These are phyloP conservation scores for Daldinia vernicosa DNA, from an alignment of 495 filamentous ascomycete species.

Conservation along the genomic window DNA sequence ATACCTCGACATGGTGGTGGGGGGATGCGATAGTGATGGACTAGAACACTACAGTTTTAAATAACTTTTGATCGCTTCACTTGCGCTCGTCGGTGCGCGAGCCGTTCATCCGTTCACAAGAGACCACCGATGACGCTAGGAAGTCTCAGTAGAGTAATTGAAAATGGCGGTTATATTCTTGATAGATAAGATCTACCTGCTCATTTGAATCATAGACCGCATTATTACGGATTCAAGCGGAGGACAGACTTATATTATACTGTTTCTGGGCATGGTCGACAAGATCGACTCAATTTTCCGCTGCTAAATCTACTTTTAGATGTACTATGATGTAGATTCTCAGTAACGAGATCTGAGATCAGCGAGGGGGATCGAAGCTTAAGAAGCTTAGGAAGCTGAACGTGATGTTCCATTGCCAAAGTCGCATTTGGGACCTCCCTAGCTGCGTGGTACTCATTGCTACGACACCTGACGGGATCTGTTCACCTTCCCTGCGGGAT, in stretches of 20 bases:
- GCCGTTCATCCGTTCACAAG: constrained; percentile 33
- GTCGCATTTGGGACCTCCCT: constrained; percentile 35
- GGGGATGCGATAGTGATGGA: constrained; percentile 12
- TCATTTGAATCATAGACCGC: background rate
- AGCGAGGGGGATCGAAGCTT: constrained; percentile 26
- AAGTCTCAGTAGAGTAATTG: constrained; percentile 27
- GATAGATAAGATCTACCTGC: constrained; percentile 8
- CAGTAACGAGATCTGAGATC: constrained; percentile 32
- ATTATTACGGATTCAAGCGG: constrained; percentile 6
- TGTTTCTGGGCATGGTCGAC: constrained; percentile 29
- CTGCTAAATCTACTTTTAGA: constrained; percentile 18
- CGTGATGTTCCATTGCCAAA: constrained; percentile 20
- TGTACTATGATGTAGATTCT: constrained; percentile 37
- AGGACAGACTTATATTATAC: constrained; percentile 10
- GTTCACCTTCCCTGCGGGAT: constrained; percentile 18
- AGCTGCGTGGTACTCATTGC: constrained; percentile 29
- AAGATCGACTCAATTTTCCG: constrained; percentile 16
- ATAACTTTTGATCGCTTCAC: constrained; percentile 17
- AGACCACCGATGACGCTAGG: constrained; percentile 35
- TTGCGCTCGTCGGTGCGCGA: constrained; percentile 25
- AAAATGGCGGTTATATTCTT: constrained; percentile 19
- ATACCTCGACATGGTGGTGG: constrained; percentile 29
- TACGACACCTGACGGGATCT: constrained; percentile 24
- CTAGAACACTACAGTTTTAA: constrained; percentile 16
- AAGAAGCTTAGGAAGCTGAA: constrained; percentile 22